Evolutionary conservation across 2,329 filamentous ascomycete species (phyloP).

Genomic region (Fusarium stilboides): DNA sequence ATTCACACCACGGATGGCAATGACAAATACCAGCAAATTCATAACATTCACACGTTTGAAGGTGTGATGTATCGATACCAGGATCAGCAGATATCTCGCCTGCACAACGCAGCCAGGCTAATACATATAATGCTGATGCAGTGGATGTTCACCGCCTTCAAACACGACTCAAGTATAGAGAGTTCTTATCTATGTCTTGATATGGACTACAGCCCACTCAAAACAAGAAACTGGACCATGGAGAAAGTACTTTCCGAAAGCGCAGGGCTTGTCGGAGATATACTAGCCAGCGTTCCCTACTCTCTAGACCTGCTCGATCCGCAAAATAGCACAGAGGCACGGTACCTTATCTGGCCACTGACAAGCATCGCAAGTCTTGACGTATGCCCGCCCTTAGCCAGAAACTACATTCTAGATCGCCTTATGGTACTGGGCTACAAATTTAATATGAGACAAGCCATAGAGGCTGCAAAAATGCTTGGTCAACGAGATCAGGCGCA

Average conservation of each 20-base stretch:
- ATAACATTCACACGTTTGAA: neutral
- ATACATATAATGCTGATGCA: neutral
- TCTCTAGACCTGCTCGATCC: constrained; percentile 4
- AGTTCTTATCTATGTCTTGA: no score
- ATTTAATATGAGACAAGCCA: neutral
- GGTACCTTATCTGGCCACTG: constrained; percentile 6
- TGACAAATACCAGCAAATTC: no score
- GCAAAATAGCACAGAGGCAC: neutral
- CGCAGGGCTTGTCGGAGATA: neutral
- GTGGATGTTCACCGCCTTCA: neutral
- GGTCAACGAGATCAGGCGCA: neutral
- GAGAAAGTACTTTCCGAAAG: neutral
- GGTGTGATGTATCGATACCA: constrained; percentile 8
- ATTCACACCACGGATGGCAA: neutral
- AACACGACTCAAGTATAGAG: neutral
- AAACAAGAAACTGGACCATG: neutral
- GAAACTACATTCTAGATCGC: neutral
- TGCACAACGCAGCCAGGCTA: neutral
- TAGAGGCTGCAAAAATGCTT: neutral
- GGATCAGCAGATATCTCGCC: constrained; percentile 5
- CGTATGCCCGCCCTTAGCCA: neutral
- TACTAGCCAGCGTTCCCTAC: constrained; percentile 6
- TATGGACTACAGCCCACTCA: neutral
- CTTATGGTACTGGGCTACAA: neutral
- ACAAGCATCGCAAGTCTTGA: neutral